A percentile compares a stretch with the other conserved stretches of the same genome.
Evolutionary conservation across 345 rosid genomes (phyloP).

Genomic region (Psidium friedrichsthalianum): DNA sequence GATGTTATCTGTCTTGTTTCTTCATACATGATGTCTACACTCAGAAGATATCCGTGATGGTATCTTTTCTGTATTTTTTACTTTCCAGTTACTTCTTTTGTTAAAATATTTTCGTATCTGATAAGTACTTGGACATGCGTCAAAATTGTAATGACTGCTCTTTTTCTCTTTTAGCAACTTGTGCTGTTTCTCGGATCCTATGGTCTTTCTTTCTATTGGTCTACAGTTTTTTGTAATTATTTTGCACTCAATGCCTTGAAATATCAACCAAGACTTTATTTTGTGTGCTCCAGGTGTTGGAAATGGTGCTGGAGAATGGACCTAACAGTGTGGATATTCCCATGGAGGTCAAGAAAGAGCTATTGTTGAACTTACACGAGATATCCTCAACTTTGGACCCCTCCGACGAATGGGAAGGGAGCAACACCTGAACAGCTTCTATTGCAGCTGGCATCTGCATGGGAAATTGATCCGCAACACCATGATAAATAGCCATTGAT

Average conservation of each 20-base stretch:
- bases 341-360: conserved; percentile 74
- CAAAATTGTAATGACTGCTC: background rate
- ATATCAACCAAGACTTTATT: background rate
- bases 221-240: background rate
- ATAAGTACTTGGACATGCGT: background rate
- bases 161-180: background rate
- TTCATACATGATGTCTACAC: background rate
- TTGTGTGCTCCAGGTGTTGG: conserved; percentile 44
- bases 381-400: conserved; percentile 58
- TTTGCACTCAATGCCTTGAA: background rate
- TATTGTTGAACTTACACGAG: conserved; percentile 68
- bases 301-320: conserved; percentile 74
- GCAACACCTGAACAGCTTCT: conserved; percentile 63
- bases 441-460: conserved; percentile 79
- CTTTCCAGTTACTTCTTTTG: background rate
- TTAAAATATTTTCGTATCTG: background rate
- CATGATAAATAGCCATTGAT: conserved; percentile 34
- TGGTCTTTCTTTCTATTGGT: background rate
- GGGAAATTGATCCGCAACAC: conserved; percentile 77
- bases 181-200: background rate
- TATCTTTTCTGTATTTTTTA: background rate
- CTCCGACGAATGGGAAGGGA: conserved; percentile 97
- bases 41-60: background rate
- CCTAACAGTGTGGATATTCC: conserved; percentile 56
- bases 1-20: background rate